phyloP scores from a whole-genome alignment of 495 filamentous ascomycete genomes.

The Peziza echinospora region DNA sequence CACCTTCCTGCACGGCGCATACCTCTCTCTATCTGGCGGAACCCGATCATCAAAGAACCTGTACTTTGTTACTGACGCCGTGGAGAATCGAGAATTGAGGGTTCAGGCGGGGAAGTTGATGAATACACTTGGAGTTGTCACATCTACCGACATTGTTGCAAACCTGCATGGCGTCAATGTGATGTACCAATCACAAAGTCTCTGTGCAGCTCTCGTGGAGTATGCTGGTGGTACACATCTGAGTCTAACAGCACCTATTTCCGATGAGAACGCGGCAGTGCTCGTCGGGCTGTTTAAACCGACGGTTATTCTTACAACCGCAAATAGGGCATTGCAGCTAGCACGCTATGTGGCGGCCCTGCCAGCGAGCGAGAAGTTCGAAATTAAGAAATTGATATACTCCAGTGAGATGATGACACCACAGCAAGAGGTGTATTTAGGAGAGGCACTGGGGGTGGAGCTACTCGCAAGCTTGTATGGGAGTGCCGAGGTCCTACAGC shows the following conservation, averaged over 20 bases:
- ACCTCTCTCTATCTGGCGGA: constrained; percentile 7
- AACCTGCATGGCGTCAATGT: constrained; percentile 11
- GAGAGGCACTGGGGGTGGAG: constrained; percentile 3
- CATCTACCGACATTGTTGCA: constrained; percentile 17
- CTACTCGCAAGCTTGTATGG: constrained; percentile 3
- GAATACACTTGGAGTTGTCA: constrained; percentile 6
- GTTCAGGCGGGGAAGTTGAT: constrained; percentile 12
- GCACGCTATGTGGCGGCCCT: constrained; percentile 3
- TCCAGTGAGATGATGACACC: constrained; percentile 1
- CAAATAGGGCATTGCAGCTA: constrained; percentile 2
- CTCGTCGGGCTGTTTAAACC: background rate
- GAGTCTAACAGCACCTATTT: background rate
- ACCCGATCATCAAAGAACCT: background rate
- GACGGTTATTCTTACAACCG: constrained; percentile 1
- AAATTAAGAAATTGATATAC: constrained; percentile 3
- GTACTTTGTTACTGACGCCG: background rate
- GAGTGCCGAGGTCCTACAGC: constrained; percentile 4
- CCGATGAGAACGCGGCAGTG: background rate
- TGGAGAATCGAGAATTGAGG: constrained; percentile 20
- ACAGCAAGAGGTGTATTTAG: constrained; percentile 7
- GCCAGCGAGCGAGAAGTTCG: background rate
- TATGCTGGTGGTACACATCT: constrained; percentile 10
- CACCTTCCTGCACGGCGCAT: constrained; percentile 1
- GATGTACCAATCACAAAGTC: constrained; percentile 15
- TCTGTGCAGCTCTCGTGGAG: constrained; percentile 12